A percentile compares a stretch with the other conserved stretches of the same genome.
Evolutionary conservation across 2,329 filamentous ascomycete species (phyloP).

Genomic region (Sclerotinia minor): DNA sequence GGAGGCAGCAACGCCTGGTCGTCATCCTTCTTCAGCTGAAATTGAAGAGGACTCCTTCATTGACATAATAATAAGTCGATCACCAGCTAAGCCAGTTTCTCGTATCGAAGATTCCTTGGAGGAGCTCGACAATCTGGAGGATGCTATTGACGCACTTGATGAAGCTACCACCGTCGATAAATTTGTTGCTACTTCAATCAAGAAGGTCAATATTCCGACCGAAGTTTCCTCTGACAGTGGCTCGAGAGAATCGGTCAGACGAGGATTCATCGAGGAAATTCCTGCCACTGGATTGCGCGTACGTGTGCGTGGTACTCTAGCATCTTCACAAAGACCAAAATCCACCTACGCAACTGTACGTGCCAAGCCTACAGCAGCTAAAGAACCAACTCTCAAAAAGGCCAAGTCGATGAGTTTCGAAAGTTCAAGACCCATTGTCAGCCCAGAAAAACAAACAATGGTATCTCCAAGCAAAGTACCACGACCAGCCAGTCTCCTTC

Average conservation of each 20-base stretch:
- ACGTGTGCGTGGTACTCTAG: conserved; percentile 2
- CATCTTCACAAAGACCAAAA: conserved; percentile 39
- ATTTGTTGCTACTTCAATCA: conserved; percentile 27
- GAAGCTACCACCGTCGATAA: conserved; percentile 36
- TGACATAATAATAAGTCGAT: conserved; percentile 43
- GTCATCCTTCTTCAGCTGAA: conserved; percentile 18
- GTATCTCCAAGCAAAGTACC: conserved; percentile 32
- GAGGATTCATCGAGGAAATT: conserved; percentile 12
- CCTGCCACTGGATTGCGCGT: conserved; percentile 5
- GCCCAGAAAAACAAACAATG: conserved; percentile 38
- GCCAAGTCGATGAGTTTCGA: conserved; percentile 38
- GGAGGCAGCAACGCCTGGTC: conserved; percentile 15
- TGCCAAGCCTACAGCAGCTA: conserved; percentile 44
- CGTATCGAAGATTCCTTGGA: conserved; percentile 66
- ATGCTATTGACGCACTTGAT: conserved; percentile 53
- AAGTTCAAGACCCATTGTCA: conserved; percentile 17
- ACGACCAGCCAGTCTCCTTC: conserved; percentile 47
- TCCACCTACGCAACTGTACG: conserved; percentile 47
- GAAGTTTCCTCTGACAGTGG: conserved; percentile 11
- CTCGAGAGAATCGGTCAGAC: not conserved
- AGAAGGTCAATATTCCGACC: conserved; percentile 11
- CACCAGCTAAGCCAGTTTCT: conserved; percentile 43
- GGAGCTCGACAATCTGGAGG: conserved; percentile 61
- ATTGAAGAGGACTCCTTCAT: conserved; percentile 42
- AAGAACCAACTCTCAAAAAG: conserved; percentile 33